Percentiles rank a stretch among this genome's conserved stretches.
These are phyloP conservation scores for Coemansia sp. DNA, from an alignment of 192 early-diverging fungal species.

Conservation along the genomic window DNA sequence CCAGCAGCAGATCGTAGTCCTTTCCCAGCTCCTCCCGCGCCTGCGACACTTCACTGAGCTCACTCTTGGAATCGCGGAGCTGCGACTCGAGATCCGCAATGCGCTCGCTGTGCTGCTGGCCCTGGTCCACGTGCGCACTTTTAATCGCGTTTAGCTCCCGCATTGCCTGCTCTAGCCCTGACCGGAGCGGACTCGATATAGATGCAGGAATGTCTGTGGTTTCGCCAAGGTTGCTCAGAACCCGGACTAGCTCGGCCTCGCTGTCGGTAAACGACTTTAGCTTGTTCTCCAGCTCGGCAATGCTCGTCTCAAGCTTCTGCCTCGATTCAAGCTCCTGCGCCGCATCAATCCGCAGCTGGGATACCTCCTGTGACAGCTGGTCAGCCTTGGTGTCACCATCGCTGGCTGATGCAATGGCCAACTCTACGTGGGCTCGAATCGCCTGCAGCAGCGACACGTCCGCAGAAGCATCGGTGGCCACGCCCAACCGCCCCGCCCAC, in stretches of 20 bases:
- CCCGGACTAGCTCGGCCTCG: slow-evolving; percentile 6
- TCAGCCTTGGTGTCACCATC: neutral
- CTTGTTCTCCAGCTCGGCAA: slow-evolving; percentile 7
- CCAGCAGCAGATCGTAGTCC: slow-evolving; percentile 66
- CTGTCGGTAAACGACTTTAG: slow-evolving; percentile 6
- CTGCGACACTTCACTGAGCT: slow-evolving; percentile 36
- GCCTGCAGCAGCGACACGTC: slow-evolving; percentile 10
- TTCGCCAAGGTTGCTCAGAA: slow-evolving; percentile 14
- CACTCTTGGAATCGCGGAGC: slow-evolving; percentile 10
- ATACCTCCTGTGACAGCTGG: slow-evolving; percentile 15
- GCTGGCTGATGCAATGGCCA: neutral
- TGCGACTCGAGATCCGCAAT: slow-evolving; percentile 15
- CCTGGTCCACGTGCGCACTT: neutral
- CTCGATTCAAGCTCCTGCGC: slow-evolving; percentile 10
- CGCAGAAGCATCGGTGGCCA: neutral
- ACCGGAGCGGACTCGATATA: slow-evolving; percentile 18
- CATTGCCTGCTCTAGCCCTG: slow-evolving; percentile 18
- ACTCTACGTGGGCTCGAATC: slow-evolving; percentile 8
- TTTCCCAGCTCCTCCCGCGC: slow-evolving; percentile 44
- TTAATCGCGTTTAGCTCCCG: slow-evolving; percentile 2
- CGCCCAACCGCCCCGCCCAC: slow-evolving; percentile 24
- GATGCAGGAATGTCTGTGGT: slow-evolving; percentile 17
- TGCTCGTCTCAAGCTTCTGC: slow-evolving; percentile 2
- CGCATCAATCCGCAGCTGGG: slow-evolving; percentile 22
- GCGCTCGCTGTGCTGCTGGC: slow-evolving; percentile 5